Conservation (phyloP, 2,329 filamentous ascomycete genomes). For the Diaporthe velutina region DNA sequence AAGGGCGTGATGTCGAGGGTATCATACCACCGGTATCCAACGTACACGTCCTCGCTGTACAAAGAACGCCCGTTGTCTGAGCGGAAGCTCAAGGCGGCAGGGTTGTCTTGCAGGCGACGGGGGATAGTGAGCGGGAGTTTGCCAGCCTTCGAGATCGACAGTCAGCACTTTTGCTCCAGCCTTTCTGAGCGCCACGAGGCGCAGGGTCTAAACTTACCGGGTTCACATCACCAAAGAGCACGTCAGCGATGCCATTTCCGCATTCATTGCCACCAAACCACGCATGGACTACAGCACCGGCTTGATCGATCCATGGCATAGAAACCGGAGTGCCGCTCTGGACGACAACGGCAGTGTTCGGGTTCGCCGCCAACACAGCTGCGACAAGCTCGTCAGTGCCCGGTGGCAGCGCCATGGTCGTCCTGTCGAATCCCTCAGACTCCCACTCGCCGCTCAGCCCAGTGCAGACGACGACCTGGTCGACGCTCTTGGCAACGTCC, state of each 20-base stretch:
- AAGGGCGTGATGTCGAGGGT: slow-evolving; percentile 73
- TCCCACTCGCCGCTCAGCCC: slow-evolving; percentile 65
- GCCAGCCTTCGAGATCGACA: slow-evolving; percentile 59
- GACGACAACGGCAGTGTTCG: slow-evolving; percentile 70
- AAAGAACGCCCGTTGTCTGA: slow-evolving; percentile 78
- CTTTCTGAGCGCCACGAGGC: not conserved
- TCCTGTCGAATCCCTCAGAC: slow-evolving; percentile 48
- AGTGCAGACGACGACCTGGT: slow-evolving; percentile 71
- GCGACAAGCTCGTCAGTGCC: slow-evolving; percentile 55
- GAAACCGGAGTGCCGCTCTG: slow-evolving; percentile 71
- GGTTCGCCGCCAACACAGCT: slow-evolving; percentile 66
- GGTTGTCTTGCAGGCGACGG: slow-evolving; percentile 75
- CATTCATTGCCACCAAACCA: slow-evolving; percentile 61
- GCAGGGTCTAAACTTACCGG: slow-evolving; percentile 51
- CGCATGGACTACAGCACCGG: slow-evolving; percentile 46
- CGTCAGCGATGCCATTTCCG: slow-evolving; percentile 59
- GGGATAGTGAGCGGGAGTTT: slow-evolving; percentile 84
- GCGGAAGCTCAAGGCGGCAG: slow-evolving; percentile 80
- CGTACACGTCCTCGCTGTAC: slow-evolving; percentile 85
- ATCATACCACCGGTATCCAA: slow-evolving; percentile 87
- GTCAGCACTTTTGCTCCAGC: not conserved
- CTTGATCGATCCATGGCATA: slow-evolving; percentile 64
- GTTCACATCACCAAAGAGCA: slow-evolving; percentile 62
- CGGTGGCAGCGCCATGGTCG: slow-evolving; percentile 44
- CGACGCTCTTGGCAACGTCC: slow-evolving; percentile 64